Base-by-base conservation (phyloP, 225 moss, liverwort and hornwort genomes). In the Ulota crispa region DNA sequence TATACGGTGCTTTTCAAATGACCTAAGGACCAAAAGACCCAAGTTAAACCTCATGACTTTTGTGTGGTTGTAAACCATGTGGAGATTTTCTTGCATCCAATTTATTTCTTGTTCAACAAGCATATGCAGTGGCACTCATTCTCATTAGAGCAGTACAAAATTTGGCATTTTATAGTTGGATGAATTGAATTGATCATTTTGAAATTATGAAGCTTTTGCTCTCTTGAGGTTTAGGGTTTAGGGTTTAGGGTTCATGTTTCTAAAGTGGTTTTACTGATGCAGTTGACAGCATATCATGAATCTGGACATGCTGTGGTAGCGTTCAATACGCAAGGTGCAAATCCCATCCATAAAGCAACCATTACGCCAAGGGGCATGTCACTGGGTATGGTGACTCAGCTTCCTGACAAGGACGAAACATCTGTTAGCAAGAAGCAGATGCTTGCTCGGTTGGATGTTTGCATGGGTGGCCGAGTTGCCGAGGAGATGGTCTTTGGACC, bases 231-330 rank as follows among this genome's bases (percentile, higher is more conserved):
- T 45, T 2, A 43, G 43, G 42, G 43, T 42, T 41, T 0, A 26
- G 64, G 36, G 37, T 68, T 55, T 55, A 8, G 62, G 32, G 15
- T 24, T 31, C 9, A 79, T 26, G 42, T 72, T 15, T 68, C 18
- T 0, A 18, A 50, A 55, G 10, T 56, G 24, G 62, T 37, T 72
- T 23, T 68, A 15, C n/a, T 55, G 15, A 36, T 89, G 83, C 93
- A 99, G 99, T 89, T 99, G 89, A 99, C 99, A 80, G 99, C 99
- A 66, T 99, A 99, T 77, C 99, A 99, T 45, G 99, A 99, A 87
- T 96, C 96, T 61, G 99, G 99, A 61, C 99, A 99, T 86, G 99
- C 99, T 64, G 96, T 99, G 18, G 99, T 99, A 54, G 99, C 99
- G 27, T 99, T 88, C 28, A 99, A 99, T 23, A 99, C 99, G 23